Conservation (phyloP, 805 yeast genomes). For the Kodamaea laetipori region DNA sequence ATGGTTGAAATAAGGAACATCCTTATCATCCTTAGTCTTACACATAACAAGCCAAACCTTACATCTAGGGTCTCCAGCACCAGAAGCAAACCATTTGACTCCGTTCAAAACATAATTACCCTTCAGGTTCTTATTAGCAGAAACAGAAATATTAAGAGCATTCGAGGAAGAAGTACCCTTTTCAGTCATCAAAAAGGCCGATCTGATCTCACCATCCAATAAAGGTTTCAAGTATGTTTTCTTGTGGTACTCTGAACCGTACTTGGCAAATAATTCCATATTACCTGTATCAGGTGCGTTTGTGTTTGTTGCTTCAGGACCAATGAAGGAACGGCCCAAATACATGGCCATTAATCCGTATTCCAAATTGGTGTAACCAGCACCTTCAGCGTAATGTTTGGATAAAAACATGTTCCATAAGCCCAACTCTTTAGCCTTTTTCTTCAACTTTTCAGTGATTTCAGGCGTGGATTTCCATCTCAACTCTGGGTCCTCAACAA, state of each 20-base stretch:
- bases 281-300: constrained; percentile 69
- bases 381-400: constrained; percentile 50
- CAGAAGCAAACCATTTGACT: constrained; percentile 70
- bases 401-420: constrained; percentile 64
- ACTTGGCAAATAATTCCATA: constrained; percentile 52
- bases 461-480: constrained; percentile 54
- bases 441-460: constrained; percentile 52
- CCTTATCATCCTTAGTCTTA: constrained; percentile 37
- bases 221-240: constrained; percentile 54
- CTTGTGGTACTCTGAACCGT: constrained; percentile 40
- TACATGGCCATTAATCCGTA: constrained; percentile 67
- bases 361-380: constrained; percentile 62
- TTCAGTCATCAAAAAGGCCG: constrained; percentile 69
- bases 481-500: constrained; percentile 37
- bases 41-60: constrained; percentile 56
- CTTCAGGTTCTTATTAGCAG: constrained; percentile 37
- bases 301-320: constrained; percentile 62
- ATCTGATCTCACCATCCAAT: constrained; percentile 54
- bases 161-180: constrained; percentile 61
- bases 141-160: constrained; percentile 56
- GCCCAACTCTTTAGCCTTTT: constrained; percentile 52
- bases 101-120: constrained; percentile 59
- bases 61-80: constrained; percentile 69
- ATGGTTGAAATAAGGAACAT: constrained; percentile 50
- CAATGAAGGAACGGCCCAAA: constrained; percentile 55